phyloP scores from a whole-genome alignment of 768 basidiomycete species.

The Suillus luteus region DNA sequence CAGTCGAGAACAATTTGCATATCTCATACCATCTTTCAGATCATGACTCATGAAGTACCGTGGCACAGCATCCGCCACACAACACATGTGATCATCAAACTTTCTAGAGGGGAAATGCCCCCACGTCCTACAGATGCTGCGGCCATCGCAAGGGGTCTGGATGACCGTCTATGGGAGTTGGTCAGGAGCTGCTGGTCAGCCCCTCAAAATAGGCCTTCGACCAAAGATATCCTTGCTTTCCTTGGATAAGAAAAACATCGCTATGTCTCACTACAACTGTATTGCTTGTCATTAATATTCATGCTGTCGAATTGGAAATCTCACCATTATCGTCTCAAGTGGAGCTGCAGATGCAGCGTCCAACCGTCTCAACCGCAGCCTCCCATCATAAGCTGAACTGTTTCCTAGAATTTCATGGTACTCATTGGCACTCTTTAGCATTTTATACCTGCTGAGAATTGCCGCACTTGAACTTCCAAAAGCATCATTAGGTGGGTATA shows the following conservation, averaged over 20 bases:
- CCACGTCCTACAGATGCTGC: slow-evolving; percentile 39
- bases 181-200: slow-evolving; percentile 47
- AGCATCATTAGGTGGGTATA: too few relatives aligned
- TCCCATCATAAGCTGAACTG: slow-evolving; percentile 28
- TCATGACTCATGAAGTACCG: slow-evolving; percentile 56
- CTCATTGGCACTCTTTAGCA: too few relatives aligned
- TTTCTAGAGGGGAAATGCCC: slow-evolving; percentile 45
- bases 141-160: slow-evolving; percentile 43
- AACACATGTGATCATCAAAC: slow-evolving; percentile 50
- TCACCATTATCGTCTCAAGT: background rate
- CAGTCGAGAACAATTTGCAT: background rate
- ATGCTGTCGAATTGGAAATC: background rate
- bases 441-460: too few relatives aligned
- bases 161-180: slow-evolving; percentile 48
- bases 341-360: background rate
- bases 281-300: background rate
- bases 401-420: too few relatives aligned
- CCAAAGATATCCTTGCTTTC: slow-evolving; percentile 36
- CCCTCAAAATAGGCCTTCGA: slow-evolving; percentile 39
- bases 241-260: slow-evolving; percentile 12
- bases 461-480: too few relatives aligned
- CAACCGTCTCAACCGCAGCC: slow-evolving; percentile 39
- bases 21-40: slow-evolving; percentile 32
- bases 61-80: slow-evolving; percentile 52
- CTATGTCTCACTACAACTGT: background rate